Evolutionary conservation across 345 rosid genomes (phyloP).

Genomic region (Linum usitatissimum): DNA sequence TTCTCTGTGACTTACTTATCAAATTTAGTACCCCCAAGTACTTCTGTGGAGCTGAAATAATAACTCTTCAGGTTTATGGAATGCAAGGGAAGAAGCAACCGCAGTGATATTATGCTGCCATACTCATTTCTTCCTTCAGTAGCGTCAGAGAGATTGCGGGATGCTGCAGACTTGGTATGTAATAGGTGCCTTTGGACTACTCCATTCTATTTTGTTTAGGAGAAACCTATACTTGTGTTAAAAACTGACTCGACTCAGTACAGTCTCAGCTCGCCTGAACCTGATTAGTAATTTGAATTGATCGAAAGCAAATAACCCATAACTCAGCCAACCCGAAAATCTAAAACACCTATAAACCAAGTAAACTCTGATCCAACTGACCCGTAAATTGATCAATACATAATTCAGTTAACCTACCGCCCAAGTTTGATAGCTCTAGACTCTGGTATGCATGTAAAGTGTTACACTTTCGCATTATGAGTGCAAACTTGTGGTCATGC

Average conservation of each 20-base stretch:
- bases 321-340: no score
- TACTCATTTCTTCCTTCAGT: constrained; percentile 76
- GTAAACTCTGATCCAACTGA: no score
- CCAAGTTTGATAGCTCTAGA: no score
- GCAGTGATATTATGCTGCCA: constrained; percentile 48
- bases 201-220: background rate
- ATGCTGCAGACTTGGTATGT: constrained; percentile 59
- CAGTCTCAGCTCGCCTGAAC: no score
- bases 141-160: constrained; percentile 60
- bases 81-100: constrained; percentile 76
- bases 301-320: no score
- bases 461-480: background rate
- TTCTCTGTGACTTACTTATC: background rate
- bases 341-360: no score
- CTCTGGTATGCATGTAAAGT: background rate
- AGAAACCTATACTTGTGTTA: no score
- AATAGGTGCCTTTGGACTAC: background rate
- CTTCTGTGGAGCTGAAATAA: constrained; percentile 14
- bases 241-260: no score
- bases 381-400: no score
- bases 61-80: constrained; percentile 72
- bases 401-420: no score
- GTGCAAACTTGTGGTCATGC: background rate
- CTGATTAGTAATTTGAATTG: no score
- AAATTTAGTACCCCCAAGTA: background rate